A percentile compares a stretch with the other conserved stretches of the same genome.
phyloP scores from a whole-genome alignment of 352 stramenopile genomes.

The Pythium rhizo-oryzae region DNA sequence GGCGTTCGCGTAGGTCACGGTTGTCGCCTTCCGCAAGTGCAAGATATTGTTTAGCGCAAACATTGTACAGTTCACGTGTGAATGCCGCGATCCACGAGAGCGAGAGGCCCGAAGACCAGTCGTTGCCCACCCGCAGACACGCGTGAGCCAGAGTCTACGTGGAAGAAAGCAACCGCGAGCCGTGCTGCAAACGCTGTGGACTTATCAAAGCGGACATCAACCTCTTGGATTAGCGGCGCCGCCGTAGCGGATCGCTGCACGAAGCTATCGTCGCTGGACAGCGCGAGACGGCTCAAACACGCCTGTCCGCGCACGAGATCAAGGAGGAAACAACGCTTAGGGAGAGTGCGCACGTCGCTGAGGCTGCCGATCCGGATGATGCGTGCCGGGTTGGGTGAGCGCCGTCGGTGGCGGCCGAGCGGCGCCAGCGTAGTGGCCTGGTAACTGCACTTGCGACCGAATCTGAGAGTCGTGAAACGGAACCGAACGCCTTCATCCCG shows the following conservation, averaged over 20 bases:
- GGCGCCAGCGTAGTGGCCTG: slow-evolving; percentile 6
- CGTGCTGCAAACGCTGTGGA: slow-evolving; percentile 25
- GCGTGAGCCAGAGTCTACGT: slow-evolving; percentile 35
- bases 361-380: background rate
- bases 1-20: background rate
- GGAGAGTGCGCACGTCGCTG: background rate
- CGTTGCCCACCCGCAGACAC: slow-evolving; percentile 14
- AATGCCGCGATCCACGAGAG: slow-evolving; percentile 14
- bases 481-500: background rate
- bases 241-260: background rate
- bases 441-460: background rate
- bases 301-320: slow-evolving; percentile 1
- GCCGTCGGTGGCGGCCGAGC: background rate
- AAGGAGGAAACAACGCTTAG: background rate
- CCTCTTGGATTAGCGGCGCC: background rate
- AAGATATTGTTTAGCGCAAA: slow-evolving; percentile 5
- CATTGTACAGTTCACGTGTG: slow-evolving; percentile 10
- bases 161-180: slow-evolving; percentile 49
- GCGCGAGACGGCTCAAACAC: background rate
- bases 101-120: background rate
- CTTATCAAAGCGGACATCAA: slow-evolving; percentile 1
- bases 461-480: slow-evolving; percentile 3
- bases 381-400: background rate
- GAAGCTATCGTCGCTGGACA: background rate
- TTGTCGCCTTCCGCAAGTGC: slow-evolving; percentile 19